Conservation (phyloP, 805 yeast species). For the Kodamaea neixiangensis region DNA sequence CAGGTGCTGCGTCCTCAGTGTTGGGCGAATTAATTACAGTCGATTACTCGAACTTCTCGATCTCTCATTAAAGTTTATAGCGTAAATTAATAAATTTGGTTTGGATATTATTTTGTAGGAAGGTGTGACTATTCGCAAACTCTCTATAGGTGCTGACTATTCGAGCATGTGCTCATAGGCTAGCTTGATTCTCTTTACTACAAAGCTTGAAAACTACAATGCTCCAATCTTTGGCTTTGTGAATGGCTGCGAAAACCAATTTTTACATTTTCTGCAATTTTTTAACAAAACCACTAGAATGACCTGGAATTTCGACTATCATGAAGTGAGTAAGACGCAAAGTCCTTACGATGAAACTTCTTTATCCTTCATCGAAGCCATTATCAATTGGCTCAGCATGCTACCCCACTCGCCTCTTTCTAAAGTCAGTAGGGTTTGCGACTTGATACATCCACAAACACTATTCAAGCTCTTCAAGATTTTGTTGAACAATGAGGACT, state of each 20-base stretch:
- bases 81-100: constrained; percentile 1
- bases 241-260: neutral
- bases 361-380: constrained; percentile 12
- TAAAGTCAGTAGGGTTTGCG: constrained; percentile 1
- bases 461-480: constrained; percentile 15
- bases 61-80: constrained; percentile 19
- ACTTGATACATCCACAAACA: constrained; percentile 17
- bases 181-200: no score
- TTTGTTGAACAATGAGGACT: constrained; percentile 21
- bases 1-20: constrained; percentile 14
- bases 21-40: constrained; percentile 43
- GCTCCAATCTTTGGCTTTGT: neutral
- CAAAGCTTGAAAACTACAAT: neutral
- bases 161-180: neutral
- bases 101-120: no score
- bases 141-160: no score
- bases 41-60: constrained; percentile 45
- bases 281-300: neutral
- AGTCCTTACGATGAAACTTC: neutral
- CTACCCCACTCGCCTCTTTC: constrained; percentile 23
- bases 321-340: neutral
- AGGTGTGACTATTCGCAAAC: no score
- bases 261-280: neutral
- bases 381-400: constrained; percentile 25
- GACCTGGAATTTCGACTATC: neutral